Base-by-base conservation (phyloP, 257 asterid species). In the Solanum virginianum region DNA sequence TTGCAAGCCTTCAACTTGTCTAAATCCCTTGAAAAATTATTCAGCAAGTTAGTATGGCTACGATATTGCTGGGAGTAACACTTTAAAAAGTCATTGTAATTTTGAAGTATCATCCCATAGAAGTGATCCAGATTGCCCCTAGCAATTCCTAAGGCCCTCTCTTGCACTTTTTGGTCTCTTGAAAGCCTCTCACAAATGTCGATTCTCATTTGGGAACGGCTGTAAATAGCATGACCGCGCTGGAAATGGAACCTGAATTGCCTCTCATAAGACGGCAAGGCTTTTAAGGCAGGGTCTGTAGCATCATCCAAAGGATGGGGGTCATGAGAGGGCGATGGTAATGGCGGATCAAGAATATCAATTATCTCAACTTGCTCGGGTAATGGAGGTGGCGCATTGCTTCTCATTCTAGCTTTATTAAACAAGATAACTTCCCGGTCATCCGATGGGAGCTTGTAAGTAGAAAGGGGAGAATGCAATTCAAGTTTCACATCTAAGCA, bases 81-180 rank as follows among this genome's bases (percentile, higher is more conserved):
- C 82, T 91, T 97, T 85, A 90, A 70, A 85, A 97, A 97, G 59
- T 97, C 98, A 16, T 86, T 86, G 86, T 91, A 92, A 81, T 95
- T 94, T 55, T 95, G 99, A 80, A 90, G 90, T 59, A 97, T 95
- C 89, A 95, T 94, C 83, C 89, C 90, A 51, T 93, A 97, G 89
- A 92, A 94, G 89, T 94, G 97, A 85, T 95, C 98, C 62, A 97
- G 85, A 87, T 97, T 95, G 15, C 93, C 94, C 91, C 93, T 86
- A 60, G 98, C 98, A 89, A 97, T 94, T 85, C 93, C 98, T 92
- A 94, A 84, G 4, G 98, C 98, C 90, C 95, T 86, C 86, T 94
- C 99, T 86, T 97, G 99, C 91, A 95, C 99, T 92, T 91, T 93
- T 90, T 89, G 97, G 88, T 95, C 98, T 83, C 89, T 91, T 90